Evolutionary conservation across 2,329 filamentous ascomycete species (phyloP).

Genomic region (Beauveria varroae): DNA sequence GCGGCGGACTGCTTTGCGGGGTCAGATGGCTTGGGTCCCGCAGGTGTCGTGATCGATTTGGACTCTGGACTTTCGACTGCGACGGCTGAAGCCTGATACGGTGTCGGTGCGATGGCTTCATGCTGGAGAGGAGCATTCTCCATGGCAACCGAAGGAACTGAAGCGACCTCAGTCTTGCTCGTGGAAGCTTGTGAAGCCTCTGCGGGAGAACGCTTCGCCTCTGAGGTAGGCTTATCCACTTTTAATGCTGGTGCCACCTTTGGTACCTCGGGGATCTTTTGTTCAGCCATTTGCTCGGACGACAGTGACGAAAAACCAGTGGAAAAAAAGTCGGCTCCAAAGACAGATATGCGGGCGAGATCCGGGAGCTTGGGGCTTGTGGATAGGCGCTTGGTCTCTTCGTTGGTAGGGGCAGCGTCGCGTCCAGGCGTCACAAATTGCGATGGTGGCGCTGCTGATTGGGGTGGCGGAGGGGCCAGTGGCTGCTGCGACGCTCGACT

Average conservation of each 20-base stretch:
- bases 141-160: neutral
- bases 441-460: neutral
- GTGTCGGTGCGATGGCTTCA: neutral
- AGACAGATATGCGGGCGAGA: conserved; percentile 50
- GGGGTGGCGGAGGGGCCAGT: neutral
- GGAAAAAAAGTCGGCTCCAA: conserved; percentile 51
- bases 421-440: neutral
- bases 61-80: neutral
- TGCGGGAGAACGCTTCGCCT: neutral
- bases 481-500: neutral
- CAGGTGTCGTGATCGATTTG: neutral
- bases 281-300: conserved; percentile 9
- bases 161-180: neutral
- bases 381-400: conserved; percentile 30
- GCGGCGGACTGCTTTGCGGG: neutral
- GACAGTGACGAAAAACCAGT: conserved; percentile 12
- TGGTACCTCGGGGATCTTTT: conserved; percentile 8
- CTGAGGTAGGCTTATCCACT: neutral
- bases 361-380: conserved; percentile 52
- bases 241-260: conserved; percentile 5
- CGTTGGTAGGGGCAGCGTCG: conserved; percentile 2
- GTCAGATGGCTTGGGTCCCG: neutral
- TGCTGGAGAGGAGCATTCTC: neutral
- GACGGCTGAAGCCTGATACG: neutral
- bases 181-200: neutral